These are phyloP conservation scores for Tricholomella constricta DNA, from an alignment of 768 basidiomycete species.

Conservation along the genomic window DNA sequence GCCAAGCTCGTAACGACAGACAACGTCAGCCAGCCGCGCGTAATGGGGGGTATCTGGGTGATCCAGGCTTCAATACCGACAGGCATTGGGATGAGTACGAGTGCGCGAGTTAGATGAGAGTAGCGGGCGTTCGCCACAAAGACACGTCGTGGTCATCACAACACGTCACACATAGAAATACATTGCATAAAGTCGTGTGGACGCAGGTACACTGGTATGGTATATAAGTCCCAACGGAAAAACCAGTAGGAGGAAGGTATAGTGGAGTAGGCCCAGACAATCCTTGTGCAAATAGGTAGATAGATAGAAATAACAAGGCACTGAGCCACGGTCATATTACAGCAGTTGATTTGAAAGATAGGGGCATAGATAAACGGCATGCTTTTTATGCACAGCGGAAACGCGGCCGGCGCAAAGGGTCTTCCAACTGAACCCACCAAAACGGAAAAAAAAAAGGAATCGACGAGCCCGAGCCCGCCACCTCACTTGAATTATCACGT, in stretches of 20 bases:
- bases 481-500: constrained; percentile 7
- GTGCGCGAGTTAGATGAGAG: too few relatives aligned
- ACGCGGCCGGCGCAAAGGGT: background rate
- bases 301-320: constrained; percentile 1
- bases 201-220: background rate
- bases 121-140: too few relatives aligned
- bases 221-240: background rate
- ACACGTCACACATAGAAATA: constrained; percentile 16
- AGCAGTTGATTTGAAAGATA: background rate
- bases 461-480: too few relatives aligned
- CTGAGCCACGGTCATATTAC: background rate
- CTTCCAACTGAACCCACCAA: constrained; percentile 1
- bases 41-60: constrained; percentile 88
- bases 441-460: background rate
- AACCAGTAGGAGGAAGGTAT: background rate
- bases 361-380: constrained; percentile 4
- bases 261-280: background rate
- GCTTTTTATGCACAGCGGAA: background rate
- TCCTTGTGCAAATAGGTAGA: background rate
- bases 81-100: constrained; percentile 49
- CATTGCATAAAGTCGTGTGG: background rate
- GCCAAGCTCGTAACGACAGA: constrained; percentile 81
- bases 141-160: constrained; percentile 12
- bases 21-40: constrained; percentile 80
- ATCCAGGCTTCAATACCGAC: constrained; percentile 92